Evolutionary conservation across 2,329 filamentous ascomycete species (phyloP).

Genomic region (Diplodia corticola): DNA sequence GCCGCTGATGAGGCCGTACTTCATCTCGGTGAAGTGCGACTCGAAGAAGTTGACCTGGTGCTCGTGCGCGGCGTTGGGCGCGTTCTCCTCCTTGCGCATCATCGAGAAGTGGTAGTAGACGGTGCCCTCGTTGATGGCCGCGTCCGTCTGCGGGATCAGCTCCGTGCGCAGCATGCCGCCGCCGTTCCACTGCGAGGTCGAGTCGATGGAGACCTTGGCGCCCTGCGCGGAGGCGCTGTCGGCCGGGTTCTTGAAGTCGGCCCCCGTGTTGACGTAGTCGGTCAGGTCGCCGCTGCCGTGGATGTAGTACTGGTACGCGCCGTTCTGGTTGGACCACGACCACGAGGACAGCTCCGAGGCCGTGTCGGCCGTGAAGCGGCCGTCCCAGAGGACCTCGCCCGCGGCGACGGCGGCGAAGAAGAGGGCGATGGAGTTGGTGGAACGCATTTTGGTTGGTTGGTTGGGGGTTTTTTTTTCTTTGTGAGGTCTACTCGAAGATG

Average conservation of each 20-base stretch:
- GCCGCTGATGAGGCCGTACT: constrained; percentile 62
- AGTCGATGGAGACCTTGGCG: constrained; percentile 67
- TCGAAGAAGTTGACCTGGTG: constrained; percentile 63
- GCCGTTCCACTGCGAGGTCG: constrained; percentile 69
- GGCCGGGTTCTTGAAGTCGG: constrained; percentile 64
- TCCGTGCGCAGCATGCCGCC: constrained; percentile 73
- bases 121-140: constrained; percentile 64
- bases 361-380: constrained; percentile 62
- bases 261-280: constrained; percentile 63
- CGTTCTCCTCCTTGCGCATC: constrained; percentile 59
- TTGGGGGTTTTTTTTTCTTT: neutral
- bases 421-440: neutral
- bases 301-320: constrained; percentile 75
- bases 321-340: constrained; percentile 69
- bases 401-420: constrained; percentile 13
- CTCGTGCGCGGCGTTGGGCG: constrained; percentile 63
- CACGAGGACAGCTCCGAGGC: constrained; percentile 55
- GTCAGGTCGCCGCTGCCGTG: constrained; percentile 61
- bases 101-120: constrained; percentile 74
- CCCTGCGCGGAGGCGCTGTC: constrained; percentile 64
- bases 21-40: constrained; percentile 73
- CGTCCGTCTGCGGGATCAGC: constrained; percentile 69
- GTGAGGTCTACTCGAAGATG: constrained; percentile 18
- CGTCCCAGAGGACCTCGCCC: constrained; percentile 57
- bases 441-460: constrained; percentile 3